Conservation (phyloP, 2,329 filamentous ascomycete species). For the Penicillium sp. region DNA sequence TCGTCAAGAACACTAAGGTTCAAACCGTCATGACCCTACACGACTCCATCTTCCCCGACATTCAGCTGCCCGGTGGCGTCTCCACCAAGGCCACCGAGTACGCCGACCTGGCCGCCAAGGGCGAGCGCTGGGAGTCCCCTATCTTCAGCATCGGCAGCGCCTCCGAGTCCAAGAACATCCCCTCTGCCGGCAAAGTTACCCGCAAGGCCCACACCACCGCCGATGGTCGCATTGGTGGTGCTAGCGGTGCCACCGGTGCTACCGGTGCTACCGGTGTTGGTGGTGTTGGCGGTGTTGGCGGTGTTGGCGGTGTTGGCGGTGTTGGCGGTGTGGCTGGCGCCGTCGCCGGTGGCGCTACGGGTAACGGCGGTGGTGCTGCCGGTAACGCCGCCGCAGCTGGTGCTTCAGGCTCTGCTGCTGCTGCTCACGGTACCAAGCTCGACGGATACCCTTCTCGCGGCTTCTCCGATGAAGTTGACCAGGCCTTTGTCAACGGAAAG, state of each 20-base stretch:
- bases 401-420: background rate
- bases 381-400: constrained; percentile 1
- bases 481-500: constrained; percentile 31
- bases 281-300: no score
- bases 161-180: constrained; percentile 69
- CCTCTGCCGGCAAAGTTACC: constrained; percentile 53
- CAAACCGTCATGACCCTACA: constrained; percentile 84
- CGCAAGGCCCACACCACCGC: constrained; percentile 60
- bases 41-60: constrained; percentile 87
- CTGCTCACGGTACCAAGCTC: constrained; percentile 6
- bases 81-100: constrained; percentile 94
- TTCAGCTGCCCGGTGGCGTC: constrained; percentile 83
- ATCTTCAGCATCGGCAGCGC: constrained; percentile 86
- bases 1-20: constrained; percentile 65
- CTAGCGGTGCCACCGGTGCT: background rate
- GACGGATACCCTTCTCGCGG: constrained; percentile 24
- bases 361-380: constrained; percentile 14
- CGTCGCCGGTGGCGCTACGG: constrained; percentile 25
- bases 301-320: constrained; percentile 29
- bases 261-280: background rate
- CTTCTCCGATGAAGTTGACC: constrained; percentile 34
- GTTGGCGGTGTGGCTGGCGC: constrained; percentile 11
- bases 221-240: constrained; percentile 23
- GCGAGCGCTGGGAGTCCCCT: constrained; percentile 91
- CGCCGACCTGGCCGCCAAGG: constrained; percentile 81